A percentile compares a stretch with the other conserved stretches of the same genome.
phyloP scores from a whole-genome alignment of 2,329 filamentous ascomycete species.

The Graphilbum fragrans region DNA sequence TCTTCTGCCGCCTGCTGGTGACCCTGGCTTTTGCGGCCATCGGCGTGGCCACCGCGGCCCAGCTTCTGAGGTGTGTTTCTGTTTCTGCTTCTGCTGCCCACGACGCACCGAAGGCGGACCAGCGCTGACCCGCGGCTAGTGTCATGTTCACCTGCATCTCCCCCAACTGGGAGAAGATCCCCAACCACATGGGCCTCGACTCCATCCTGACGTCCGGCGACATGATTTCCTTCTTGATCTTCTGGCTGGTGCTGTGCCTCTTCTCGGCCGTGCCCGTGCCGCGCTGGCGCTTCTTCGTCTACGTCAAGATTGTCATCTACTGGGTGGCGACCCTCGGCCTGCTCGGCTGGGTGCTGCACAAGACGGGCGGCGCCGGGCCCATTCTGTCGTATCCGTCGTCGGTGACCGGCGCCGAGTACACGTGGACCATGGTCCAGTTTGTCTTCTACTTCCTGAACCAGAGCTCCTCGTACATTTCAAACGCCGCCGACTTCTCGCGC shows the following conservation, averaged over 20 bases:
- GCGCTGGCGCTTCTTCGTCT: slow-evolving; percentile 26
- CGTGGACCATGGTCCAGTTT: slow-evolving; percentile 72
- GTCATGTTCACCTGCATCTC: slow-evolving; percentile 73
- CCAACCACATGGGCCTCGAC: slow-evolving; percentile 24
- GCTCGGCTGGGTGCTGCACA: slow-evolving; percentile 75
- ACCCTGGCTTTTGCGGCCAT: too few species aligned
- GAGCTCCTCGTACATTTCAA: slow-evolving; percentile 75
- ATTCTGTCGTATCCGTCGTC: slow-evolving; percentile 52
- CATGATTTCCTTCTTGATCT: slow-evolving; percentile 14
- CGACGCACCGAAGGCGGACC: slow-evolving; percentile 58
- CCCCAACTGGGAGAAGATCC: slow-evolving; percentile 14
- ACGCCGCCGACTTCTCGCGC: slow-evolving; percentile 75
- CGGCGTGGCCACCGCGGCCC: slow-evolving; percentile 15
- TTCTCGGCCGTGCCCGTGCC: slow-evolving; percentile 17
- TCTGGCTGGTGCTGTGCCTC: slow-evolving; percentile 15
- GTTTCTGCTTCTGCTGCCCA: too few species aligned
- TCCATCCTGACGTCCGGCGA: slow-evolving; percentile 20
- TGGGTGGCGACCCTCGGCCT: slow-evolving; percentile 75
- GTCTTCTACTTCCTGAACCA: slow-evolving; percentile 87
- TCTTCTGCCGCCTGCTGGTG: slow-evolving; percentile 20
- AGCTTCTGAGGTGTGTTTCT: slow-evolving; percentile 18
- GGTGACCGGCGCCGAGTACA: slow-evolving; percentile 31
- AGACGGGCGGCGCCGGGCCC: slow-evolving; percentile 72
- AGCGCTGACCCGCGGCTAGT: slow-evolving; percentile 72
- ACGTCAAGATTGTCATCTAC: slow-evolving; percentile 76